Conservation (phyloP, 768 basidiomycete species). For the Boletus patriciae region DNA sequence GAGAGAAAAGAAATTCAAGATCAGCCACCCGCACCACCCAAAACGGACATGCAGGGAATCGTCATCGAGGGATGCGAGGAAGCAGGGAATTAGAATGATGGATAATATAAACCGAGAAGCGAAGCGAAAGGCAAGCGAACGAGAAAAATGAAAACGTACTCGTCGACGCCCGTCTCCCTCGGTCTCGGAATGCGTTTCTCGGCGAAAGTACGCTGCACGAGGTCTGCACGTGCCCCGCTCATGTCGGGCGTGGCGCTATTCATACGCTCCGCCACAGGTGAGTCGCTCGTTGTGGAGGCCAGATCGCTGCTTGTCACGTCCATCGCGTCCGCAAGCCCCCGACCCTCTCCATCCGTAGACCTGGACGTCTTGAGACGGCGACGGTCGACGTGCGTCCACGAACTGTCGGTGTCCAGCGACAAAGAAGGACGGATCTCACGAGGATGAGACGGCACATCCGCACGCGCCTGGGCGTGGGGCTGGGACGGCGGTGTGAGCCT, state of each 20-base stretch:
- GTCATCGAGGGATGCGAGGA: not conserved
- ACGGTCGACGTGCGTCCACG: conserved; percentile 72
- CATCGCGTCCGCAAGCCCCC: conserved; percentile 26
- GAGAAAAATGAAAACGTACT: conserved; percentile 45
- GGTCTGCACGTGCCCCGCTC: conserved; percentile 26
- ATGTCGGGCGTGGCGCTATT: conserved; percentile 34
- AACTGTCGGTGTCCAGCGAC: conserved; percentile 51
- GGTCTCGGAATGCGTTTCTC: conserved; percentile 67
- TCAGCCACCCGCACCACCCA: not conserved
- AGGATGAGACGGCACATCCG: conserved; percentile 6
- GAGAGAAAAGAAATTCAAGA: not conserved
- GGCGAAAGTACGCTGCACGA: conserved; percentile 47
- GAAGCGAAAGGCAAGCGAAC: not conserved
- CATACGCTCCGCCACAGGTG: conserved; percentile 35
- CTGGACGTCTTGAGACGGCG: conserved; percentile 24
- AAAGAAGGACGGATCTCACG: conserved; percentile 18
- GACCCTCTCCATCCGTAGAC: conserved; percentile 8
- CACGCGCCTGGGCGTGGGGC: conserved; percentile 22
- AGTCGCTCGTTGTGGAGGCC: conserved; percentile 50
- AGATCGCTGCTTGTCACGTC: conserved; percentile 50
- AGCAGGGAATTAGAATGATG: not conserved
- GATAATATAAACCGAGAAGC: not conserved
- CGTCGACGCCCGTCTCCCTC: conserved; percentile 65
- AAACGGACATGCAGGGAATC: not conserved
- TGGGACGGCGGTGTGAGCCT: conserved; percentile 13